Percentiles rank a stretch among this genome's conserved stretches.
phyloP scores from a whole-genome alignment of 345 rosid species.

The Lepidium aucheri region DNA sequence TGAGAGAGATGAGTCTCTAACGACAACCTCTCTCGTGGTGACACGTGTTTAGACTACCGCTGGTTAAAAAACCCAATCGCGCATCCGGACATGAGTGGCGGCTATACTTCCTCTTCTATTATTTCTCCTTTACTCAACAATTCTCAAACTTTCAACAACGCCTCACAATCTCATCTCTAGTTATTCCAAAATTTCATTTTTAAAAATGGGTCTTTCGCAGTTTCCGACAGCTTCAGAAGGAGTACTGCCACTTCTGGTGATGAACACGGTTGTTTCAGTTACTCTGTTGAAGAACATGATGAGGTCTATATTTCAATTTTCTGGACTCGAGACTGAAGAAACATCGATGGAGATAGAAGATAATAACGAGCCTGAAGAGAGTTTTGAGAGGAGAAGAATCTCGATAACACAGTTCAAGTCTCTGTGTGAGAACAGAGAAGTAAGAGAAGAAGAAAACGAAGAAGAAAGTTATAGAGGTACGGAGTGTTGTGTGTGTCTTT shows the following conservation, averaged over 20 bases:
- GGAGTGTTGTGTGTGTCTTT: conserved; percentile 74
- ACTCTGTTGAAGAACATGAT: conserved; percentile 52
- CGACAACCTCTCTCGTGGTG: conserved; percentile 31
- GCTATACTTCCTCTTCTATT: neutral
- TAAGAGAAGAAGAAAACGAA: neutral
- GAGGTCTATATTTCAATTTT: conserved; percentile 40
- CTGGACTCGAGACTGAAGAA: conserved; percentile 7
- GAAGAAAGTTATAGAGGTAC: neutral
- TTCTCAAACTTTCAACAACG: neutral
- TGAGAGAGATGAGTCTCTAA: conserved; percentile 18
- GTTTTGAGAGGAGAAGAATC: conserved; percentile 27
- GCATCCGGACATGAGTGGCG: conserved; percentile 19
- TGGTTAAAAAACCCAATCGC: conserved; percentile 13
- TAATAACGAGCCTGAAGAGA: conserved; percentile 20
- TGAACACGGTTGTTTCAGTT: conserved; percentile 54
- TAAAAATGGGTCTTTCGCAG: conserved; percentile 65
- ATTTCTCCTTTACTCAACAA: neutral
- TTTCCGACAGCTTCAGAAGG: conserved; percentile 59
- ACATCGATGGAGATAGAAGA: conserved; percentile 9
- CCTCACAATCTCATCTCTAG: neutral
- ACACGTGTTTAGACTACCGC: conserved; percentile 33
- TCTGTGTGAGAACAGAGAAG: conserved; percentile 21
- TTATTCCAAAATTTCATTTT: neutral
- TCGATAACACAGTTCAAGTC: conserved; percentile 48
- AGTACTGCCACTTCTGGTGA: conserved; percentile 52